phyloP scores from a whole-genome alignment of 2,329 filamentous ascomycete species.

The Pleoardoris graminearum region DNA sequence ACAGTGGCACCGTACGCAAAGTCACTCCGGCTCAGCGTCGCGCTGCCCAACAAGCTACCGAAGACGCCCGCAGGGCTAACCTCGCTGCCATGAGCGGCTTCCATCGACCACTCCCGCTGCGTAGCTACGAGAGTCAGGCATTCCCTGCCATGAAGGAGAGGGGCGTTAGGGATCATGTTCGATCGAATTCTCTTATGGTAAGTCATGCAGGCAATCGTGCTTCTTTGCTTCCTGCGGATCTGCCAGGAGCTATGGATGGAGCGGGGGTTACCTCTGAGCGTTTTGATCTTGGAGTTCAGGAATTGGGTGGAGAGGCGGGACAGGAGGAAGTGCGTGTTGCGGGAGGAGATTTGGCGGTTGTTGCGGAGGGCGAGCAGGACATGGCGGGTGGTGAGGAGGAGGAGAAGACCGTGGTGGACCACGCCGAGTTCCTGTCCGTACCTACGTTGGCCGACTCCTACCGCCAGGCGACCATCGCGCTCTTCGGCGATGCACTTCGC shows the following conservation, averaged over 20 bases:
- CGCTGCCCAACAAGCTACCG: conserved; percentile 2
- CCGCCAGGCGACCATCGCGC: conserved; percentile 11
- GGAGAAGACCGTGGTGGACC: neutral
- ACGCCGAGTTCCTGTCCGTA: neutral
- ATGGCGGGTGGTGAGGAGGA: too few species aligned
- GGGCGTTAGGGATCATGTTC: too few species aligned
- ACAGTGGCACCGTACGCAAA: too few species aligned
- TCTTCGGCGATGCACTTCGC: conserved; percentile 13
- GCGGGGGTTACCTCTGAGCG: neutral
- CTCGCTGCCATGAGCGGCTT: conserved; percentile 4
- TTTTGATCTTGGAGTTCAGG: neutral
- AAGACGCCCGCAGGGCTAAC: neutral
- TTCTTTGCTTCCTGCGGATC: neutral
- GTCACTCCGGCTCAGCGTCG: conserved; percentile 7
- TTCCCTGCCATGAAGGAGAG: conserved; percentile 5
- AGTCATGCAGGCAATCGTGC: neutral
- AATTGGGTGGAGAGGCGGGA: neutral
- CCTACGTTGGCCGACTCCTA: conserved; percentile 2
- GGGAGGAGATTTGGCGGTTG: neutral
- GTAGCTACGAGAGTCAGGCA: conserved; percentile 18
- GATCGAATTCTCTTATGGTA: too few species aligned
- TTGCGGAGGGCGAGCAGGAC: too few species aligned
- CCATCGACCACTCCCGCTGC: conserved; percentile 19
- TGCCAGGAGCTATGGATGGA: neutral
- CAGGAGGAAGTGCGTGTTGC: neutral